Conservation (phyloP, 495 filamentous ascomycete genomes). For the Aspergillus conjunctus region DNA sequence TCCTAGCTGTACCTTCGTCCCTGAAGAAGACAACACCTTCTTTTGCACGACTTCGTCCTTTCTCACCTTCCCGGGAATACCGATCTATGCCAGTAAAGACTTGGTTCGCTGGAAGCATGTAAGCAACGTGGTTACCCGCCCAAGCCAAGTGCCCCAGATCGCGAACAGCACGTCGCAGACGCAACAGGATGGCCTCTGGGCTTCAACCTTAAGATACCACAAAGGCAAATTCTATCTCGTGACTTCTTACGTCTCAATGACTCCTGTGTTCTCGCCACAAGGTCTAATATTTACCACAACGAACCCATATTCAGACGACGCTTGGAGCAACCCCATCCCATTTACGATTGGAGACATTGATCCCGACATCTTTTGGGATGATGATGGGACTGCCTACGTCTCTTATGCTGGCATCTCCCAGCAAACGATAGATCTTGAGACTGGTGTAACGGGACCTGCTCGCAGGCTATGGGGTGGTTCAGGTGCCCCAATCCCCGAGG, state of each 20-base stretch:
- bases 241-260: conserved; percentile 16
- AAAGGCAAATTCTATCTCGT: conserved; percentile 28
- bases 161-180: conserved; percentile 19
- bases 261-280: conserved; percentile 6
- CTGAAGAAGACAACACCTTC: conserved; percentile 23
- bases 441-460: conserved; percentile 14
- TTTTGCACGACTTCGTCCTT: conserved; percentile 32
- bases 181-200: conserved; percentile 27
- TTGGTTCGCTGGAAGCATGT: conserved; percentile 29
- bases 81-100: conserved; percentile 31
- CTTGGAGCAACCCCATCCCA: conserved; percentile 28
- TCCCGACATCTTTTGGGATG: conserved; percentile 33
- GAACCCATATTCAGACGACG: conserved; percentile 18
- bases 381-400: conserved; percentile 23
- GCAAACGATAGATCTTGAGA: conserved; percentile 24
- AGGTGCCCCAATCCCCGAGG: conserved; percentile 58
- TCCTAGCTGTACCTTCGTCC: conserved; percentile 27
- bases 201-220: conserved; percentile 29
- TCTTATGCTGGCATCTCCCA: conserved; percentile 16
- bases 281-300: conserved; percentile 25
- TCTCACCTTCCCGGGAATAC: conserved; percentile 26
- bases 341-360: conserved; percentile 25
- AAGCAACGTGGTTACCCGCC: conserved; percentile 24
- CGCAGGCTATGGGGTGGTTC: conserved; percentile 59
- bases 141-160: conserved; percentile 21